These are phyloP conservation scores for Pseudonectria buxi DNA, from an alignment of 2,329 filamentous ascomycete species.

Conservation along the genomic window DNA sequence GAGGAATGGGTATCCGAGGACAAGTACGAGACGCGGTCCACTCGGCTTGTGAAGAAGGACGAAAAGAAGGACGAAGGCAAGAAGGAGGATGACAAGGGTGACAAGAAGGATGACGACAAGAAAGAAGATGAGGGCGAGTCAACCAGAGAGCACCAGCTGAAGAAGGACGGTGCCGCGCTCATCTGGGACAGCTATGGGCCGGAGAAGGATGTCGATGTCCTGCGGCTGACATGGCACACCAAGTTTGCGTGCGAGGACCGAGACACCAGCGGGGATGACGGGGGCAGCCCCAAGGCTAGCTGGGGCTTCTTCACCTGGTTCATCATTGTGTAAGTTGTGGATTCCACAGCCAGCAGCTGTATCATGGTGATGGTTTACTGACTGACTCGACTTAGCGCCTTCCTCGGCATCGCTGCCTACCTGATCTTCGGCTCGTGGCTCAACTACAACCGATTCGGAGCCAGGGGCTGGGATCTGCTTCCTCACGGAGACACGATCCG, in stretches of 20 bases:
- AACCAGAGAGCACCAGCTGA: constrained; percentile 44
- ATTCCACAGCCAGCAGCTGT: neutral
- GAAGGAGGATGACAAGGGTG: constrained; percentile 20
- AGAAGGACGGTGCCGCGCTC: constrained; percentile 56
- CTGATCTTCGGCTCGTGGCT: constrained; percentile 98
- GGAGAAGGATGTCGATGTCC: constrained; percentile 51
- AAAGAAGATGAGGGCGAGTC: constrained; percentile 34
- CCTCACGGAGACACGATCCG: constrained; percentile 89
- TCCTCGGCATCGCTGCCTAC: constrained; percentile 79
- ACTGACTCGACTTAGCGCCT: constrained; percentile 53
- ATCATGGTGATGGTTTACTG: neutral
- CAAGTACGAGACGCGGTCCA: constrained; percentile 36
- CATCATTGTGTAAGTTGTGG: constrained; percentile 70
- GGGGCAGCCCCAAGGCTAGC: constrained; percentile 42
- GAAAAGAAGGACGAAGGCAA: constrained; percentile 24
- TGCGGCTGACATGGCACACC: constrained; percentile 79
- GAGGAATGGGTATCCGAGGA: constrained; percentile 55
- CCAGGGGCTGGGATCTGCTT: constrained; percentile 87
- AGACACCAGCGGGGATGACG: constrained; percentile 35
- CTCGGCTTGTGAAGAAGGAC: constrained; percentile 23
- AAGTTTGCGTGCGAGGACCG: constrained; percentile 72
- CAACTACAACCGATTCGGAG: constrained; percentile 96
- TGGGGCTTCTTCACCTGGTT: constrained; percentile 99
- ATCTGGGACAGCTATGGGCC: constrained; percentile 67
- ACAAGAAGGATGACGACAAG: constrained; percentile 31